Percentiles rank a stretch among this genome's conserved stretches.
phyloP scores from a whole-genome alignment of 768 basidiomycete genomes.

The Kwoniella newhampshirensis region DNA sequence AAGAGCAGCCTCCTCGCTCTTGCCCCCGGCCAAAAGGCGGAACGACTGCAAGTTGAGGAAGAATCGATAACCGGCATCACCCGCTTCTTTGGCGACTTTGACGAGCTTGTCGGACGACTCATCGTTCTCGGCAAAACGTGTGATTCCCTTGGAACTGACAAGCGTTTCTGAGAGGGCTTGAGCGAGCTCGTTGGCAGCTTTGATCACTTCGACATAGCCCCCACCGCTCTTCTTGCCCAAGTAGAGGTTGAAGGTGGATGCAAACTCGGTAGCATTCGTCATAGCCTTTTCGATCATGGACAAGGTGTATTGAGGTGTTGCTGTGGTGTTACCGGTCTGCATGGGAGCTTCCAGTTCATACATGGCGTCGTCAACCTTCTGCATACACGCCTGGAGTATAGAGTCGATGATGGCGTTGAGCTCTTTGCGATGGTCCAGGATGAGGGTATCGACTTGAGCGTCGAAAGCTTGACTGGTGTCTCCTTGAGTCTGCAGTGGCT shows the following conservation, averaged over 20 bases:
- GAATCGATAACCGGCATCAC: conserved; percentile 83
- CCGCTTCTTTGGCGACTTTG: conserved; percentile 75
- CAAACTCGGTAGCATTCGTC: conserved; percentile 94
- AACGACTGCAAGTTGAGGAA: conserved; percentile 96
- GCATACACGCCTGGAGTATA: conserved; percentile 90
- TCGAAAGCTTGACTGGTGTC: conserved; percentile 85
- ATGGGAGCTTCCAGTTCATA: conserved; percentile 97
- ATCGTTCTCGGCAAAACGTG: conserved; percentile 83
- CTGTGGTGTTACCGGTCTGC: conserved; percentile 88
- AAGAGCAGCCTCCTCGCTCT: conserved; percentile 82
- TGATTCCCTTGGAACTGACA: conserved; percentile 91
- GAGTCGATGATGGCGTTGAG: conserved; percentile 98
- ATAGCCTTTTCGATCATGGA: conserved; percentile 97
- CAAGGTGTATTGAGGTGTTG: conserved; percentile 96
- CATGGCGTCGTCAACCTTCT: conserved; percentile 94
- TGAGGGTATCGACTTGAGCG: conserved; percentile 95
- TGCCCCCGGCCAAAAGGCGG: conserved; percentile 79
- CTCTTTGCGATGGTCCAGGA: conserved; percentile 95
- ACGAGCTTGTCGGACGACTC: conserved; percentile 90
- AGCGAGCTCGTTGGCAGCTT: conserved; percentile 92
- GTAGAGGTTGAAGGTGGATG: conserved; percentile 87
- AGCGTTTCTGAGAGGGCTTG: conserved; percentile 90
- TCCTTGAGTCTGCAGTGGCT: conserved; percentile 66
- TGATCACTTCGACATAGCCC: conserved; percentile 96
- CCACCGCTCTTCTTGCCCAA: conserved; percentile 78